Evolutionary conservation across 176 grass and related monocot genomes (phyloP).

Genomic region (Sorghum bicolor): Sorghum_bicolor_NCBIv3 NC_012879.2:54113501-54114000

Average conservation of each 20-base stretch:
- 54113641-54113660: constrained; percentile 99
- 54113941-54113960: constrained; percentile 65
- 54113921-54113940: constrained; percentile 95
- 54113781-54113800: constrained; percentile 79
- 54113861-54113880: constrained; percentile 80
- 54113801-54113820: constrained; percentile 91
- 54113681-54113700: constrained; percentile 82
- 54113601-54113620: constrained; percentile 96
- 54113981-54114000: constrained; percentile 94
- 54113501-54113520: neutral
- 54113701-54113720: constrained; percentile 87
- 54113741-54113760: constrained; percentile 69
- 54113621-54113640: constrained; percentile 81
- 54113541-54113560: neutral
- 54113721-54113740: constrained; percentile 84
- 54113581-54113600: neutral
- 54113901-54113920: constrained; percentile 92
- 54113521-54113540: neutral
- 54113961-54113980: constrained; percentile 89
- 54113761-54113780: constrained; percentile 73
- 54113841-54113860: constrained; percentile 59
- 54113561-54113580: neutral
- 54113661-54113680: constrained; percentile 79
- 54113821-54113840: constrained; percentile 87
- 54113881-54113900: constrained; percentile 95